Conservation (phyloP, 2,329 filamentous ascomycete species). For the Saccharata proteae region DNA sequence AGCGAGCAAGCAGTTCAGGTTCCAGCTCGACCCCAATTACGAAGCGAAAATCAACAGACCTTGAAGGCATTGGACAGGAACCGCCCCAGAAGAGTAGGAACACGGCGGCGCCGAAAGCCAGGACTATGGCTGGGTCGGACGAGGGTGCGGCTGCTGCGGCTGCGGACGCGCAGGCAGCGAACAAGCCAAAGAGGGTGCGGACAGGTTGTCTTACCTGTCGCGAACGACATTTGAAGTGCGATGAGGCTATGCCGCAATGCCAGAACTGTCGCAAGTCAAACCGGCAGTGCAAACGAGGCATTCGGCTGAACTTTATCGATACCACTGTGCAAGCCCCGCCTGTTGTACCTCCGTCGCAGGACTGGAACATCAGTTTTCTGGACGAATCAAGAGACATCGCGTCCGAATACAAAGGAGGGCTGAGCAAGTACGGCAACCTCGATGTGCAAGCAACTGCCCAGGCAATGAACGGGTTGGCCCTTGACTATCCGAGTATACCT, state of each 20-base stretch:
- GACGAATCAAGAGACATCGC: constrained; percentile 87
- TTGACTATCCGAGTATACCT: constrained; percentile 15
- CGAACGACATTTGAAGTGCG: constrained; percentile 82
- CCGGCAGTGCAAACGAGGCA: constrained; percentile 70
- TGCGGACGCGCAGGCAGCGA: constrained; percentile 17
- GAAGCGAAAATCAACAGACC: constrained; percentile 5
- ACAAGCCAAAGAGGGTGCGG: constrained; percentile 72
- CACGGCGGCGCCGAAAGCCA: constrained; percentile 2
- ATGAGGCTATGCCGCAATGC: constrained; percentile 55
- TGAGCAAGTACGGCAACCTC: constrained; percentile 55
- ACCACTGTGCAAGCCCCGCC: constrained; percentile 60
- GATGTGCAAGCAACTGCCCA: constrained; percentile 15
- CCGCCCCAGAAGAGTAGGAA: constrained; percentile 5
- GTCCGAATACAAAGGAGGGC: constrained; percentile 74
- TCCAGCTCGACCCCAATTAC: constrained; percentile 11
- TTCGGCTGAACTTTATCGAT: constrained; percentile 86
- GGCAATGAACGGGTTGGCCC: constrained; percentile 18
- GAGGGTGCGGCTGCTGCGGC: constrained; percentile 8
- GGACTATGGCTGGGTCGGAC: constrained; percentile 12
- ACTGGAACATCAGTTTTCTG: constrained; percentile 66
- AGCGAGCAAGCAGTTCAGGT: constrained; percentile 11
- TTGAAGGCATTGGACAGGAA: neutral
- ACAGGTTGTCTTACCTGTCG: constrained; percentile 87
- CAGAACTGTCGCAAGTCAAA: constrained; percentile 84
- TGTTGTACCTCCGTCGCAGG: constrained; percentile 46